phyloP scores from a whole-genome alignment of 805 yeast species.

The Spathaspora passalidarum region DNA sequence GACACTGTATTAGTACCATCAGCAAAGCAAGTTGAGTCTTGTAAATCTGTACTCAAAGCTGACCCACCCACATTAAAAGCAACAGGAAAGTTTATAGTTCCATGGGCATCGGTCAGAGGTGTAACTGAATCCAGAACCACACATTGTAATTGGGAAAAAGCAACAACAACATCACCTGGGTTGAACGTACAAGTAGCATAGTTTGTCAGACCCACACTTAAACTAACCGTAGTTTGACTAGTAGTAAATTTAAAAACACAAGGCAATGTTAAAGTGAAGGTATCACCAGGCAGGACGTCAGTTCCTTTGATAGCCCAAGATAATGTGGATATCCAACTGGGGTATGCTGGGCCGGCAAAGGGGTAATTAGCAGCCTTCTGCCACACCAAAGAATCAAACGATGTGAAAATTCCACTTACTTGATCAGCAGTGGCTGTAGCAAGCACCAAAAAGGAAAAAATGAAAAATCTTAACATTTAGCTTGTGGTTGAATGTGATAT shows the following conservation, averaged over 20 bases:
- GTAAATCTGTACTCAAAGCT: slow-evolving; percentile 14
- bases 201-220: slow-evolving; percentile 10
- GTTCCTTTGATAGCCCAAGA: slow-evolving; percentile 18
- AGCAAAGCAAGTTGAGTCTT: slow-evolving; percentile 14
- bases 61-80: slow-evolving; percentile 20
- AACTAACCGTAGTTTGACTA: slow-evolving; percentile 9
- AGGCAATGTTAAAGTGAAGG: slow-evolving; percentile 24
- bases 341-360: slow-evolving; percentile 1
- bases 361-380: neutral
- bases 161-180: slow-evolving; percentile 14
- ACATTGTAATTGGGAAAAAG: slow-evolving; percentile 18
- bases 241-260: slow-evolving; percentile 22
- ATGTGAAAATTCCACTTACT: slow-evolving; percentile 7
- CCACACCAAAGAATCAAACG: slow-evolving; percentile 5
- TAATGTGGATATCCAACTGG: slow-evolving; percentile 17
- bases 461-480: too few relatives aligned
- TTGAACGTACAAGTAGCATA: slow-evolving; percentile 22
- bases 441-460: too few relatives aligned
- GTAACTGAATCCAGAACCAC: slow-evolving; percentile 11
- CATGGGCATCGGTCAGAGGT: slow-evolving; percentile 12
- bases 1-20: slow-evolving; percentile 17
- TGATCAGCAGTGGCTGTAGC: too few relatives aligned
- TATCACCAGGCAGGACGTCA: slow-evolving; percentile 21
- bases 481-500: too few relatives aligned
- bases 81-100: slow-evolving; percentile 20